Percentiles rank a stretch among this genome's conserved stretches.
phyloP scores from a whole-genome alignment of 495 filamentous ascomycete species.

The Ascobolus immersus region DNA sequence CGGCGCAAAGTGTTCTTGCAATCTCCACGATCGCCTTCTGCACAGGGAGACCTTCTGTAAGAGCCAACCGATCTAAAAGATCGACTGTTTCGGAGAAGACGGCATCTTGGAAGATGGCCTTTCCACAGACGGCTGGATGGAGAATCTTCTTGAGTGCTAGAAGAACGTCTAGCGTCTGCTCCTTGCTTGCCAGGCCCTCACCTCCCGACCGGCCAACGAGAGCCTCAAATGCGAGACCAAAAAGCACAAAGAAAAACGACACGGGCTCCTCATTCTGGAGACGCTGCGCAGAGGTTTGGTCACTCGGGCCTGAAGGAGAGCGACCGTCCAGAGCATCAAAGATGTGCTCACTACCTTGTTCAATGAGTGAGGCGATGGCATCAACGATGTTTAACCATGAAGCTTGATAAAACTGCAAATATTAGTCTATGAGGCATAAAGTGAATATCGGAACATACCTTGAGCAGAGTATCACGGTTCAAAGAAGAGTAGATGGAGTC shows the following conservation, averaged over 20 bases:
- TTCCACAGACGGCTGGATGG: constrained; percentile 78
- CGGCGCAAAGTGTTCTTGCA: constrained; percentile 61
- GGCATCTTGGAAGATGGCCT: constrained; percentile 83
- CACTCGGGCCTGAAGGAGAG: constrained; percentile 25
- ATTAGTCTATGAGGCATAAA: not conserved
- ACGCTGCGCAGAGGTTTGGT: constrained; percentile 31
- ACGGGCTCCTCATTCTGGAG: constrained; percentile 97
- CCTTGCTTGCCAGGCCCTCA: constrained; percentile 41
- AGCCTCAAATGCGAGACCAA: constrained; percentile 87
- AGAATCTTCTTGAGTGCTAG: constrained; percentile 85
- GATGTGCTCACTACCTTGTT: constrained; percentile 89
- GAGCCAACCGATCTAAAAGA: constrained; percentile 65
- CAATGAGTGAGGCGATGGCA: constrained; percentile 90
- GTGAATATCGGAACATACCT: constrained; percentile 20
- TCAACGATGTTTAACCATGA: constrained; percentile 93
- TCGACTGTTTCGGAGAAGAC: constrained; percentile 98
- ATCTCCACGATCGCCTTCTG: constrained; percentile 84
- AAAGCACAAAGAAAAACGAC: constrained; percentile 96
- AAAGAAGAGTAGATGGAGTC: constrained; percentile 82
- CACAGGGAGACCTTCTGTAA: constrained; percentile 74
- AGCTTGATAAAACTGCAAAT: constrained; percentile 69
- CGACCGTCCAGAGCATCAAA: constrained; percentile 91
- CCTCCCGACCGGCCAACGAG: constrained; percentile 52
- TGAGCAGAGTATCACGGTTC: constrained; percentile 76
- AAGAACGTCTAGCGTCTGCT: constrained; percentile 71